Base-by-base conservation (phyloP, 2,329 filamentous ascomycete genomes). In the Ramularia endophylla region DNA sequence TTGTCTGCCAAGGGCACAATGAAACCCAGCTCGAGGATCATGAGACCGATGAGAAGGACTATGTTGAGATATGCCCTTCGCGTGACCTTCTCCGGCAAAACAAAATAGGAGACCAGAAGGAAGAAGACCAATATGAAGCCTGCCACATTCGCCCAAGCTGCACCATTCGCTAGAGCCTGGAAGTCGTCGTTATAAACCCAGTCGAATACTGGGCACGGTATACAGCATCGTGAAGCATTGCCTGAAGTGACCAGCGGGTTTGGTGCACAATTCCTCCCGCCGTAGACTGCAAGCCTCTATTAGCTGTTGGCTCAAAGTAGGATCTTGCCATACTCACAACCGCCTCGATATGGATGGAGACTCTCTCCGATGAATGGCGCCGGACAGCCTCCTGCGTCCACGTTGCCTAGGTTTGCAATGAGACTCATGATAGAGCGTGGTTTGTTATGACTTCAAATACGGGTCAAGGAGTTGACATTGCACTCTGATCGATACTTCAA, bases 31-130 rank as follows among this genome's bases (percentile, higher is more conserved):
- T 90, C 49, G 77, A 94, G 84, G 38, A 88, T 71, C 36, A 83
- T 64, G 36, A 88, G 77, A 2, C 76, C 81, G 33, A 81, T 63
- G 0, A 83, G 81, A 30, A 94, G 72, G 57, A 85, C 87, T 48
- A 94, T 81, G 60, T 82, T 92, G 30, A 95, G 70, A 56, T 94
- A 95, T 60, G 94, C 87, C 31, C 87, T 77, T 56, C 85, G 80
- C 5, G 87, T 94, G 67, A 82, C 86, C 52, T 87, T 83, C 17
- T 85, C 77, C 0, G 88, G 87, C 16, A 95, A 71, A 11, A 82
- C 72, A 8, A 77, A 70, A 73, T 86, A 94, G 5, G 87, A 92
- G 3, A 85, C 39, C 8, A 95, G 68, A 20, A 95, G 69, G 56
- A 88, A 87, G 18, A 78, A 58, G 53, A 82, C 87, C 55, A 84